Percentiles rank a stretch among this genome's conserved stretches.
Conservation (phyloP, 2,329 filamentous ascomycete species). For the Phyllosticta paracitricarpa region DNA sequence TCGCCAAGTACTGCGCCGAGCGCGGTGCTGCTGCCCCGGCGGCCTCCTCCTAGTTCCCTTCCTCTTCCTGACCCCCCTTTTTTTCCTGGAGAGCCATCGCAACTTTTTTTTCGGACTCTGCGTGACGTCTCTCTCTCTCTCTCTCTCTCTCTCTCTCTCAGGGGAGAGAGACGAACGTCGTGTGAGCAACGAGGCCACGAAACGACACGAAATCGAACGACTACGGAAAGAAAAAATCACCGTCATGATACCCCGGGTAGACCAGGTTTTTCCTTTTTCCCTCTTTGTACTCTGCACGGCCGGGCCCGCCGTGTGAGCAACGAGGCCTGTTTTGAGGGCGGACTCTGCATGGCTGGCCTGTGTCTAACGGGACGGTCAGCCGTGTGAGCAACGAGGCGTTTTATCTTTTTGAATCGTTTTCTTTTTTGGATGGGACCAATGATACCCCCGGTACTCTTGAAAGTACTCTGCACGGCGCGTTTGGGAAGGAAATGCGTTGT, state of each 20-base stretch:
- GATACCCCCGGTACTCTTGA: not conserved
- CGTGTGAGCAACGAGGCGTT: conserved; percentile 10
- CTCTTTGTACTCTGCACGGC: not conserved
- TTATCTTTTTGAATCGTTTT: not conserved
- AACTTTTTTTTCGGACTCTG: conserved; percentile 7
- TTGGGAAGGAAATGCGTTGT: conserved; percentile 7
- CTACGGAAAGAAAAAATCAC: not conserved
- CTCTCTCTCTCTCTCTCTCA: not conserved
- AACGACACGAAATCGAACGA: not conserved
- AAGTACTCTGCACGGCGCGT: conserved; percentile 9
- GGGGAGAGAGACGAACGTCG: not conserved
- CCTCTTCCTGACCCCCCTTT: not conserved
- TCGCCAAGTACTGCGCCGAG: conserved; percentile 63
- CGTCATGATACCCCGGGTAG: not conserved
- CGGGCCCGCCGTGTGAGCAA: not conserved
- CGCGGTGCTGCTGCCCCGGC: not conserved
- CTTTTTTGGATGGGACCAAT: not conserved
- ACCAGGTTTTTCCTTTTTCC: not conserved
- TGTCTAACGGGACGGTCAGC: not conserved
- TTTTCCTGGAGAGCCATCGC: not conserved
- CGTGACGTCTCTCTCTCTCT: not conserved
- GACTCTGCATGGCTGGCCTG: not conserved
- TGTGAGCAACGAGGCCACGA: conserved; percentile 10
- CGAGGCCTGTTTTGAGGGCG: not conserved
- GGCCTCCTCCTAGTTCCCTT: not conserved